Evolutionary conservation across 345 rosid genomes (phyloP), one percentile per base, ranked within the genome.

Genomic region (Eucalyptus viminalis): DNA sequence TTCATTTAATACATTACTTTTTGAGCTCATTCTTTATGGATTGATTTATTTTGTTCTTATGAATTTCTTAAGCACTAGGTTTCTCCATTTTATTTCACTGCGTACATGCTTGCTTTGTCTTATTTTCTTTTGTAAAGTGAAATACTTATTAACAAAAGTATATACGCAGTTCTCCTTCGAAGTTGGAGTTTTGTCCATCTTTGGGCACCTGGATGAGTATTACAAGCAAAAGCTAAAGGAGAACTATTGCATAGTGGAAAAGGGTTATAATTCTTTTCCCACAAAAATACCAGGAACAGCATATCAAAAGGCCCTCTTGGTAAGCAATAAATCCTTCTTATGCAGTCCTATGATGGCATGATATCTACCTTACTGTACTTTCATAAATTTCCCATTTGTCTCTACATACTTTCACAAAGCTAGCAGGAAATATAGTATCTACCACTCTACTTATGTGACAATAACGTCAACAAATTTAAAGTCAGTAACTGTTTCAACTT

Each of bases 231-330:
- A 91, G 83, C 92, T 97, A 76, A 93, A 92, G 89, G 89, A 90
- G 87, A 96, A 96, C 88, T 97, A 96, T 92, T 80, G 81, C 86
- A 93, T 95, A 58, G 92, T 97, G 72, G 96, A 97, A 27, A 95
- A 95, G 93, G 99, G 98, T 43, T 97, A 97, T 93, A 97, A 97
- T 92, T 96, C 96, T 91, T 93, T 97, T 86, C 97, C 98, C 40
- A 92, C 93, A 76, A 94, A 53, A 81, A 72, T 97, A 86, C 98
- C 97, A 10, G 97, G 99, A 88, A 95, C 97, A 37, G 90, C 94
- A 86, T 95, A 96, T 88, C 94, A 91, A 92, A 93, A 93, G 91
- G 97, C 99, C 53, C 90, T 95, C 88, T 86, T 89, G 95, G 99
- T 97, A 94, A 91, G 88, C 29, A 49, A 49, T 72, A 34, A 8